phyloP scores from a whole-genome alignment of 306 rosid genomes.

The Corylus avellana region DNA sequence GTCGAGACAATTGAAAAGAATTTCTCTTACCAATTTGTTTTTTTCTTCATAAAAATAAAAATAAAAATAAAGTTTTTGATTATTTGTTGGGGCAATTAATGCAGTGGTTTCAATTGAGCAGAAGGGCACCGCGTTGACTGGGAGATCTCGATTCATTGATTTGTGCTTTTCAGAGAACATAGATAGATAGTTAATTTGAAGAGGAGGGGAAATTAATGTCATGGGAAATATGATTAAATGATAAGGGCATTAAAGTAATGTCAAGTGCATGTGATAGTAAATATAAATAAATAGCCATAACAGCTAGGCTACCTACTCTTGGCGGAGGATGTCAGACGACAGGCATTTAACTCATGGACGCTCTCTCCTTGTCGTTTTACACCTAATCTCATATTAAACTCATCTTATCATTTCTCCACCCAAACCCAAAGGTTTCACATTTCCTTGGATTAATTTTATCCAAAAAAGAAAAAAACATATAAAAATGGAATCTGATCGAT shows the following conservation, averaged over 20 bases:
- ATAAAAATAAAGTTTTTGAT: no score
- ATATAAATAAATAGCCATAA: slow-evolving; percentile 22
- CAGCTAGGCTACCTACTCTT: slow-evolving; percentile 41
- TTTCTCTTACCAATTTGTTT: no score
- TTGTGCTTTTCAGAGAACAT: background rate
- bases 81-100: background rate
- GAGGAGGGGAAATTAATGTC: background rate
- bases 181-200: no score
- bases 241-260: background rate
- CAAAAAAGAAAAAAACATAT: background rate
- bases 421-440: background rate
- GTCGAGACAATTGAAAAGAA: no score
- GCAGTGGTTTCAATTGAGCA: background rate
- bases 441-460: background rate
- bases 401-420: background rate
- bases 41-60: no score
- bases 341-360: slow-evolving; percentile 5
- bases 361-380: slow-evolving; percentile 24
- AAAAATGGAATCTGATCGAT: no score
- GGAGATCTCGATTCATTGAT: background rate
- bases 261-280: background rate
- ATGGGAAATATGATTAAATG: background rate
- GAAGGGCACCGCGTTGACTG: background rate
- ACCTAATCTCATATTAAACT: slow-evolving; percentile 19
- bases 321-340: slow-evolving; percentile 12